Conservation (phyloP, 2,329 filamentous ascomycete genomes). For the Hypoxylon sp. region DNA sequence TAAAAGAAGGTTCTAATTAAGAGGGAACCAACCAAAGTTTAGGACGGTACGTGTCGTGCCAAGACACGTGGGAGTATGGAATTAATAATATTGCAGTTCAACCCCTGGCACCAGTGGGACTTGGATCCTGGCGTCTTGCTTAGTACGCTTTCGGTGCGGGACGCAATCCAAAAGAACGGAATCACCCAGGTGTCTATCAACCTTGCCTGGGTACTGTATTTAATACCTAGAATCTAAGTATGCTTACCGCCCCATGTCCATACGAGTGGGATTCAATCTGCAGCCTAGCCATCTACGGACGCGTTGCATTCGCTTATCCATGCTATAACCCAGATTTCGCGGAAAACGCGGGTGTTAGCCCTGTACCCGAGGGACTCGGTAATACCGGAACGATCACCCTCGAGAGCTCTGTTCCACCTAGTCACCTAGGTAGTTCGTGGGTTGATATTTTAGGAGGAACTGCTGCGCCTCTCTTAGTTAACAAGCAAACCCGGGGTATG, state of each 20-base stretch:
- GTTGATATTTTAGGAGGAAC: background rate
- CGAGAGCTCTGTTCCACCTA: background rate
- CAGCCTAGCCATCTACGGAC: conserved; percentile 9
- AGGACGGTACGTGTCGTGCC: conserved; percentile 12
- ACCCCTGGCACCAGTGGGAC: conserved; percentile 18
- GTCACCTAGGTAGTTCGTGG: background rate
- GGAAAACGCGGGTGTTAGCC: conserved; percentile 21
- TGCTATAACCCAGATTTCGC: conserved; percentile 8
- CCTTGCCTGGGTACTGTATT: background rate
- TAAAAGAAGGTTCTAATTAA: conserved; percentile 16
- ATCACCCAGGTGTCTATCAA: conserved; percentile 2
- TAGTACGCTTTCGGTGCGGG: conserved; percentile 19
- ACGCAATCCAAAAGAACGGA: conserved; percentile 8
- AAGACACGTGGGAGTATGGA: conserved; percentile 33
- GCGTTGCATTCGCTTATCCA: conserved; percentile 15
- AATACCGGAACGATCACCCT: background rate
- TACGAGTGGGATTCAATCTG: conserved; percentile 11
- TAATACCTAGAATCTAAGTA: background rate
- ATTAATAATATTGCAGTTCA: conserved; percentile 16
- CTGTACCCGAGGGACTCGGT: background rate
- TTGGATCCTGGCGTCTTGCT: conserved; percentile 1
- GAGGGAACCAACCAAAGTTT: conserved; percentile 2
- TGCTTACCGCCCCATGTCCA: conserved; percentile 19
- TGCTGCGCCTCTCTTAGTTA: background rate
- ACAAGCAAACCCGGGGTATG: conserved; percentile 2